Conservation (phyloP, 805 yeast genomes). For the Hanseniaspora valbyensis region DNA sequence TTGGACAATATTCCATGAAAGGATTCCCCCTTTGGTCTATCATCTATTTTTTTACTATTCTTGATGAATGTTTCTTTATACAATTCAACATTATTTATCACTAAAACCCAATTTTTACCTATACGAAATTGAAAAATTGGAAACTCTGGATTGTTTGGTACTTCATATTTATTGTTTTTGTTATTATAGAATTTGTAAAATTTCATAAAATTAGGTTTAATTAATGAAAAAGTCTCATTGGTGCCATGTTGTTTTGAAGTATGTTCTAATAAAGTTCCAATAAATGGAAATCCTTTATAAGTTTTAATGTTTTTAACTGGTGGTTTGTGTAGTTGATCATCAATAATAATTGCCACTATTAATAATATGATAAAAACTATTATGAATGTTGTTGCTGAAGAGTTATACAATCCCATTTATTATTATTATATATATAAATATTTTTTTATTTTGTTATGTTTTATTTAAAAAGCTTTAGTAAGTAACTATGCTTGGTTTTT, state of each 20-base stretch:
- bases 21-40: constrained; percentile 5
- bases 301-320: constrained; percentile 7
- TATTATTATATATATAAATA: too few relatives aligned
- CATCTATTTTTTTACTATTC: constrained; percentile 6
- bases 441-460: too few relatives aligned
- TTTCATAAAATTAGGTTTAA: constrained; percentile 4
- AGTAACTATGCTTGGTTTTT: too few relatives aligned
- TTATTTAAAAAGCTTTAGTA: too few relatives aligned
- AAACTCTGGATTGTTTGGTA: not conserved
- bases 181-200: constrained; percentile 1
- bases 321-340: not conserved
- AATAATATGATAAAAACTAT: not conserved
- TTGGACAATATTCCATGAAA: constrained; percentile 1
- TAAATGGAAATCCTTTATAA: constrained; percentile 4
- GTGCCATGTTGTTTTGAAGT: not conserved
- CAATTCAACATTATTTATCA: not conserved
- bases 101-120: constrained; percentile 4
- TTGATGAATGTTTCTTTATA: constrained; percentile 8
- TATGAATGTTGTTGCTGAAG: not conserved
- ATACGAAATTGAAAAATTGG: constrained; percentile 12
- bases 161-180: not conserved
- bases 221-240: not conserved
- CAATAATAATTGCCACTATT: not conserved
- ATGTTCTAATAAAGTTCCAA: constrained; percentile 6
- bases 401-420: too few relatives aligned